Percentiles rank a stretch among this genome's conserved stretches.
Conservation (phyloP, 306 rosid species). For the Calophaca sinica region DNA sequence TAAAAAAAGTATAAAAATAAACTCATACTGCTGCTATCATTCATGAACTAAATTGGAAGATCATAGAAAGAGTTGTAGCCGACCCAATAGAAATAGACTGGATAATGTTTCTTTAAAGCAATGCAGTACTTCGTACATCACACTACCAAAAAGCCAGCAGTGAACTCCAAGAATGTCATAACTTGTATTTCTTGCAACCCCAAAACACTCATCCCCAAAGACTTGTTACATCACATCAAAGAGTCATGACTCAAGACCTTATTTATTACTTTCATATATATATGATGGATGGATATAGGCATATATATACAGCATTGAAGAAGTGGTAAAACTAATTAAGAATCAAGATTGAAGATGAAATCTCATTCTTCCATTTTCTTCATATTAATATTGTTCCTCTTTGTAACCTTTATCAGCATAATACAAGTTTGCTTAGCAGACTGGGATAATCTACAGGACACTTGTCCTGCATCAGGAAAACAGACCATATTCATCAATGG, state of each 20-base stretch:
- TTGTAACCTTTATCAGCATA: slow-evolving; percentile 40
- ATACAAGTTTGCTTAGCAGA: slow-evolving; percentile 52
- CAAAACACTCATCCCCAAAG: slow-evolving; percentile 31
- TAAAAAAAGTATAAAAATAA: too few species aligned
- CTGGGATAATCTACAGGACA: slow-evolving; percentile 61
- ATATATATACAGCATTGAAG: background rate
- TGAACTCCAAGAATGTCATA: slow-evolving; percentile 72
- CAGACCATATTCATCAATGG: slow-evolving; percentile 71
- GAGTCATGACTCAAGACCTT: background rate
- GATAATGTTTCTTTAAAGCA: slow-evolving; percentile 68
- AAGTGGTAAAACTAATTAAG: background rate
- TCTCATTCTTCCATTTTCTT: slow-evolving; percentile 32
- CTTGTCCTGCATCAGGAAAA: slow-evolving; percentile 56
- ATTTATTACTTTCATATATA: slow-evolving; percentile 10
- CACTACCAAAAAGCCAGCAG: slow-evolving; percentile 59
- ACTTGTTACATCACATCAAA: background rate
- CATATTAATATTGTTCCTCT: slow-evolving; percentile 12
- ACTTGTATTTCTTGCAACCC: slow-evolving; percentile 66
- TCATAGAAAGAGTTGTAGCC: background rate
- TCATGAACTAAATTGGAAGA: too few species aligned
- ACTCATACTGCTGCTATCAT: too few species aligned
- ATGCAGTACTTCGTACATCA: slow-evolving; percentile 37
- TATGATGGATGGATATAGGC: too few species aligned
- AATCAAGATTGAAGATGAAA: slow-evolving; percentile 51
- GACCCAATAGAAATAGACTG: background rate